phyloP scores from a whole-genome alignment of 768 basidiomycete genomes.

The Leucocoprinus leucothites region DNA sequence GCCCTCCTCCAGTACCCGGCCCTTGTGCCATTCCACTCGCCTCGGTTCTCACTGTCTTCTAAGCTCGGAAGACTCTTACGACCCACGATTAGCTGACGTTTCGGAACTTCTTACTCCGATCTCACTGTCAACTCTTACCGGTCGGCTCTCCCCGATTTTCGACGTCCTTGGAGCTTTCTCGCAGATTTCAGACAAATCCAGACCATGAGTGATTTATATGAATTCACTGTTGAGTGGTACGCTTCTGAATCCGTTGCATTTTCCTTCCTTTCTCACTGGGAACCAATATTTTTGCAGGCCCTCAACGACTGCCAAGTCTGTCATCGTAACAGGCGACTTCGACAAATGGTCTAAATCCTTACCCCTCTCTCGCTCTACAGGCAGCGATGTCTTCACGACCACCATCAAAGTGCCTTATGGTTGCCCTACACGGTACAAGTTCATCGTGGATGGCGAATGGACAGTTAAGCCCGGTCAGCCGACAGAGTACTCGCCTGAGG shows the following conservation, averaged over 20 bases:
- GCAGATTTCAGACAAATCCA: neutral
- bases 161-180: neutral
- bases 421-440: slow-evolving; percentile 70
- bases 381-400: slow-evolving; percentile 52
- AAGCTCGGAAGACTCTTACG: neutral
- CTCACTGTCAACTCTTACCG: neutral
- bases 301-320: slow-evolving; percentile 46
- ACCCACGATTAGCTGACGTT: neutral
- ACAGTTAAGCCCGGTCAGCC: slow-evolving; percentile 47
- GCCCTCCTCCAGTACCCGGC: neutral
- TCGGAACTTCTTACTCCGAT: too few species aligned
- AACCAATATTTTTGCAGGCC: slow-evolving; percentile 45
- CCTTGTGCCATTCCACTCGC: neutral
- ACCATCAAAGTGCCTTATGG: slow-evolving; percentile 57
- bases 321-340: slow-evolving; percentile 76
- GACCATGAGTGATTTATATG: slow-evolving; percentile 39
- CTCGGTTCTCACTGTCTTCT: neutral
- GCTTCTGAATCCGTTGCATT: slow-evolving; percentile 5
- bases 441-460: slow-evolving; percentile 76
- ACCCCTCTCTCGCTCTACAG: slow-evolving; percentile 11
- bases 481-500: slow-evolving; percentile 57
- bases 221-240: slow-evolving; percentile 54
- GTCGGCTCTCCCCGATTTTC: neutral
- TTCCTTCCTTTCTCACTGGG: slow-evolving; percentile 13
- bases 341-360: slow-evolving; percentile 39